Evolutionary conservation across 768 basidiomycete species (phyloP).

Genomic region (Sistotremastrum suecicum): DNA sequence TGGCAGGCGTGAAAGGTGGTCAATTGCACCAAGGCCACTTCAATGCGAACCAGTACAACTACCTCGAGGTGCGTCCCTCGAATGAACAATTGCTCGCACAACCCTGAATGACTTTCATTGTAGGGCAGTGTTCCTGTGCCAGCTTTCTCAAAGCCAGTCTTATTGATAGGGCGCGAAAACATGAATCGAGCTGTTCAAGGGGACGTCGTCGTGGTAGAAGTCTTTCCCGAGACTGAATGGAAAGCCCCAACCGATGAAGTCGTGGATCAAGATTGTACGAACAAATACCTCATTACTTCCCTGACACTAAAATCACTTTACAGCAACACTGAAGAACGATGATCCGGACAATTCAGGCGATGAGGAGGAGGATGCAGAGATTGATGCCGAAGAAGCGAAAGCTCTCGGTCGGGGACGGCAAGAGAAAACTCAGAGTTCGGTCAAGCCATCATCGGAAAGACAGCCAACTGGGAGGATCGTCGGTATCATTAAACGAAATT

Average conservation of each 20-base stretch:
- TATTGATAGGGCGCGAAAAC: conserved; percentile 77
- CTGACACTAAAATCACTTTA: neutral
- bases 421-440: conserved; percentile 12
- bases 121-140: conserved; percentile 74
- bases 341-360: conserved; percentile 66
- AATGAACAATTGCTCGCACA: too few relatives aligned
- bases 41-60: conserved; percentile 92
- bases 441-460: conserved; percentile 33
- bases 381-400: conserved; percentile 29
- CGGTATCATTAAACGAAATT: conserved; percentile 88
- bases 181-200: conserved; percentile 96
- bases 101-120: neutral
- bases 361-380: conserved; percentile 32
- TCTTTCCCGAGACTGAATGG: conserved; percentile 84
- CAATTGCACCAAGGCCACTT: conserved; percentile 86
- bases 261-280: conserved; percentile 79
- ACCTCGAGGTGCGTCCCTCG: conserved; percentile 56
- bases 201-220: conserved; percentile 81
- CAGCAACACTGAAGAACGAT: conserved; percentile 76
- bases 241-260: conserved; percentile 86
- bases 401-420: conserved; percentile 12
- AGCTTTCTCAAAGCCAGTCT: conserved; percentile 59
- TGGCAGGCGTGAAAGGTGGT: conserved; percentile 77
- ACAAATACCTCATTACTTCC: too few relatives aligned
- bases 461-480: conserved; percentile 90